Conservation (phyloP, 2,329 filamentous ascomycete genomes). For the Colletotrichum agaves region DNA sequence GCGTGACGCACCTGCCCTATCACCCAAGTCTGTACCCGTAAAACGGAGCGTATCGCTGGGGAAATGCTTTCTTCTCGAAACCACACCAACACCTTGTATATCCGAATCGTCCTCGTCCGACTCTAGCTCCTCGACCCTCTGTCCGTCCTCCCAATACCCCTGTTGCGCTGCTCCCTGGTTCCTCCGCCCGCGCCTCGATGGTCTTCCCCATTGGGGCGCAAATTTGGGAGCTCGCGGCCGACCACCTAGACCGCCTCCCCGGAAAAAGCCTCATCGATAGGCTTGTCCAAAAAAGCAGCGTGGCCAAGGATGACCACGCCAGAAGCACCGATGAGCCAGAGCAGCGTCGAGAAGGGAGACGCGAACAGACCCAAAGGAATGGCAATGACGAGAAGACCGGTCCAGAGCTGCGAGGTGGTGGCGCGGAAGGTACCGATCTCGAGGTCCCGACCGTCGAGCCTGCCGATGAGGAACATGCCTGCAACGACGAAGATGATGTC, state of each 20-base stretch:
- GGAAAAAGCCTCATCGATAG: slow-evolving; percentile 99
- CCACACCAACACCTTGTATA: slow-evolving; percentile 64
- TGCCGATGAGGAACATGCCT: slow-evolving; percentile 92
- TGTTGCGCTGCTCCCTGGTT: slow-evolving; percentile 59
- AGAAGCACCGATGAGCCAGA: slow-evolving; percentile 96
- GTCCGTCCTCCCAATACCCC: slow-evolving; percentile 55
- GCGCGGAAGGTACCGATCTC: slow-evolving; percentile 85
- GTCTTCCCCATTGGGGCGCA: slow-evolving; percentile 99
- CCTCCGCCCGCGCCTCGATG: slow-evolving; percentile 87
- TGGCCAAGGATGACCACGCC: slow-evolving; percentile 95
- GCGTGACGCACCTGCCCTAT: slow-evolving; percentile 51
- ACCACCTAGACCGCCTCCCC: slow-evolving; percentile 99
- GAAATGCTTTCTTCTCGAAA: slow-evolving; percentile 60
- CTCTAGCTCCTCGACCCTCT: slow-evolving; percentile 72
- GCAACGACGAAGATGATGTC: slow-evolving; percentile 88
- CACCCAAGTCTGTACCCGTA: slow-evolving; percentile 68
- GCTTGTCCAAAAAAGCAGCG: slow-evolving; percentile 96
- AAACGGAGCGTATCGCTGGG: slow-evolving; percentile 70
- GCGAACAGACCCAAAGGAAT: slow-evolving; percentile 88
- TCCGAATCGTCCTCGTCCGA: slow-evolving; percentile 67
- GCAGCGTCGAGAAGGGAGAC: slow-evolving; percentile 83
- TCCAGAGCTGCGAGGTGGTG: slow-evolving; percentile 94
- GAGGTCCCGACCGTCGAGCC: slow-evolving; percentile 87
- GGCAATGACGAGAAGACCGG: slow-evolving; percentile 82
- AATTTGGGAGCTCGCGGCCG: slow-evolving; percentile 98